Evolutionary conservation across 805 yeast genomes (phyloP), one percentile per base, ranked within the genome.

Genomic region (Cyberlindnera mrakii): DNA sequence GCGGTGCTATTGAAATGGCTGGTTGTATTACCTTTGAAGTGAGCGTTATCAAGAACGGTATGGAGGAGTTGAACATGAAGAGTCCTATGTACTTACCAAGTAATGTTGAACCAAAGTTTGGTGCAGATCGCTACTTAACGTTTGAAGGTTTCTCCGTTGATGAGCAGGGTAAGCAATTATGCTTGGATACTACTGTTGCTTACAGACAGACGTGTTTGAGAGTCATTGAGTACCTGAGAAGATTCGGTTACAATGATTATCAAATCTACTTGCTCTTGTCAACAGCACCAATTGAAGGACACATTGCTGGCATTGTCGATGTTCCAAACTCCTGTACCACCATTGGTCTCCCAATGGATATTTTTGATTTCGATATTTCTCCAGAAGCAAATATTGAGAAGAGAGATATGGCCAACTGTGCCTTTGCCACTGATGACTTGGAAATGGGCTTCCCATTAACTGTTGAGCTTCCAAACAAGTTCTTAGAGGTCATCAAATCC

Each of bases 1-100:
- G 78, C 53, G 78, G 78, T 27, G 78, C 76, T 13, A 72, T 73
- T 51, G 78, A 73, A 51, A 72, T 72, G 77, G 64, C 74, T 15
- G 78, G 78, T 9, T 55, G 62, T 37, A 65, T 73, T 46, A 72
- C 77, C 6, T 49, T 74, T 46, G 62, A 68, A 45, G 63, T 67
- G 33, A 50, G 63, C 2, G 58, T 73, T 35, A 61, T 73, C 45
- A 71, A 70, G 45, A 57, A 59, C 44, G 78, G 78, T 9, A 62
- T 73, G 56, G 50, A 57, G 38, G 58, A 61, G 38, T 51, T 73
- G 47, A 56, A 59, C 41, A 60, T 73, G 66, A 66, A 65, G 46
- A 60, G 67, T 23, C 78, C 78, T 36, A 64, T 74, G 67, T 73
- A 63, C 46, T 52, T 73, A 17, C 74, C 77, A 15, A 75, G 78